Percentiles rank a stretch among this genome's conserved stretches.
Conservation (phyloP, 1,139 yeast genomes). For the Saccharomycopsis phalli region DNA sequence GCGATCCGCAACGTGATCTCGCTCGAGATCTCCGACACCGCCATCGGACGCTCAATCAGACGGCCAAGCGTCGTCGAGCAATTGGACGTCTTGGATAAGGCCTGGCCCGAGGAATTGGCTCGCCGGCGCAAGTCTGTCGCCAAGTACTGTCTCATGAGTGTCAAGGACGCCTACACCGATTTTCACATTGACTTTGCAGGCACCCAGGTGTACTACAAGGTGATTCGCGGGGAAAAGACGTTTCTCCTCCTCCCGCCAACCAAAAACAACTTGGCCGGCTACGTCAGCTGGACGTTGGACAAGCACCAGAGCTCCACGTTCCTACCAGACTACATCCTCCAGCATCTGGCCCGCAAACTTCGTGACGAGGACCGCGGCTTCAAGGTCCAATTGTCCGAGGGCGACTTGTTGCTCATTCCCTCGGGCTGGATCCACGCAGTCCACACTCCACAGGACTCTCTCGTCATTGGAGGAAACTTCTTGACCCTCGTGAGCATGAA, state of each 20-base stretch:
- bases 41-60: slow-evolving; percentile 31
- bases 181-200: slow-evolving; percentile 92
- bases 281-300: slow-evolving; percentile 65
- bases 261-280: slow-evolving; percentile 45
- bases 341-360: slow-evolving; percentile 24
- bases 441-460: slow-evolving; percentile 69
- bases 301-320: slow-evolving; percentile 57
- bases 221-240: slow-evolving; percentile 61
- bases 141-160: slow-evolving; percentile 84
- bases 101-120: slow-evolving; percentile 38
- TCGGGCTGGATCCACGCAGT: slow-evolving; percentile 95
- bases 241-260: slow-evolving; percentile 80
- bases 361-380: slow-evolving; percentile 35
- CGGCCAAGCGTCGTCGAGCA: slow-evolving; percentile 63
- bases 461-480: slow-evolving; percentile 84
- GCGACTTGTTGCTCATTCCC: slow-evolving; percentile 77
- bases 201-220: slow-evolving; percentile 82
- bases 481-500: slow-evolving; percentile 54
- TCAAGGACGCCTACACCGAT: slow-evolving; percentile 71
- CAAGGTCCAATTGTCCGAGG: slow-evolving; percentile 52
- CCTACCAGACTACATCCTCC: slow-evolving; percentile 46
- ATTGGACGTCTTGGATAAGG: slow-evolving; percentile 59
- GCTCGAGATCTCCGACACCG: slow-evolving; percentile 55
- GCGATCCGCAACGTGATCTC: slow-evolving; percentile 74
- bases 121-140: slow-evolving; percentile 59